A percentile compares a stretch with the other conserved stretches of the same genome.
phyloP scores from a whole-genome alignment of 176 grass and related monocot species.

The Melocanna baccifera region DNA sequence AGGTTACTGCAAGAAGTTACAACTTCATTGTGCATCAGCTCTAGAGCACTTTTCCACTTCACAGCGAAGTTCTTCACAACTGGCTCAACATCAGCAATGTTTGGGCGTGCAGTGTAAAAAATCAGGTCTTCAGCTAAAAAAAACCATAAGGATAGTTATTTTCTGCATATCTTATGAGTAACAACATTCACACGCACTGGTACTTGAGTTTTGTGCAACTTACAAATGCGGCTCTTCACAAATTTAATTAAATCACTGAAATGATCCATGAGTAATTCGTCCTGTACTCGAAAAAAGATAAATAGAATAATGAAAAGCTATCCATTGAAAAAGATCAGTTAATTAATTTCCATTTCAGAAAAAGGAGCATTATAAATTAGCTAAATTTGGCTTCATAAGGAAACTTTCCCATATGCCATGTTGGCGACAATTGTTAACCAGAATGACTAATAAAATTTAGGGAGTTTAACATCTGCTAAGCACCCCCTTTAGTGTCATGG shows the following conservation, averaged over 20 bases:
- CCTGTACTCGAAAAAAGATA: conserved; percentile 49
- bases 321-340: not conserved
- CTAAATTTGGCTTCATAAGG: not conserved
- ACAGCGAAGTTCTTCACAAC: conserved; percentile 73
- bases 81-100: conserved; percentile 53
- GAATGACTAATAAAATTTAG: not conserved
- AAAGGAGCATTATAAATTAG: not conserved
- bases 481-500: not conserved
- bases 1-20: conserved; percentile 90
- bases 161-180: conserved; percentile 1
- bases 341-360: conserved; percentile 2
- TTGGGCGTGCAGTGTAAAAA: conserved; percentile 39
- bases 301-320: not conserved
- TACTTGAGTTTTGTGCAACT: conserved; percentile 35
- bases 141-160: conserved; percentile 17
- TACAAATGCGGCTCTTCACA: conserved; percentile 64
- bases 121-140: conserved; percentile 76
- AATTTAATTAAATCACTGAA: conserved; percentile 70
- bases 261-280: conserved; percentile 82
- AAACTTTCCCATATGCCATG: not conserved
- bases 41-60: conserved; percentile 73
- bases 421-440: not conserved
- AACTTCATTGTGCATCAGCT: conserved; percentile 88
- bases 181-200: not conserved
- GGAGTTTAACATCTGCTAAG: not conserved